phyloP scores from a whole-genome alignment of 2,329 filamentous ascomycete genomes.

The Penicillium olsonii region DNA sequence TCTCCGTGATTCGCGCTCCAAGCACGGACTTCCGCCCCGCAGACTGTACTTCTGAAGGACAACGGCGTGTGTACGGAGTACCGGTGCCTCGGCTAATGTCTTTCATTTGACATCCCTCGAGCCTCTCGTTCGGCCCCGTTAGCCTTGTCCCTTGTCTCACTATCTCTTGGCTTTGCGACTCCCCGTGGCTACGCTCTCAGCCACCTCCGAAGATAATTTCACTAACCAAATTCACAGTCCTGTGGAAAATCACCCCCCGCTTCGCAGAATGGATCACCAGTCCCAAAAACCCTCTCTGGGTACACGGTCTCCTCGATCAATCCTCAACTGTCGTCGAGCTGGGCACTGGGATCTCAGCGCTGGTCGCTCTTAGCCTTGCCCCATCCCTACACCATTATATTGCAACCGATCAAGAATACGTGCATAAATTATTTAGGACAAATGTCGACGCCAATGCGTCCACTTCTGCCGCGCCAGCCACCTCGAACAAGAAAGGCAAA shows the following conservation, averaged over 20 bases:
- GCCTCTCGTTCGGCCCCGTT: background rate
- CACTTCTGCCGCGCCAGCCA: background rate
- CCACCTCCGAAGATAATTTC: background rate
- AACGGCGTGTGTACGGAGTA: background rate
- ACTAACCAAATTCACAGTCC: conserved; percentile 53
- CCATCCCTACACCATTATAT: conserved; percentile 66
- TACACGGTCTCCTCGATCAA: conserved; percentile 53
- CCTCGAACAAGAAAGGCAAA: conserved; percentile 7
- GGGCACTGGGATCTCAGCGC: conserved; percentile 81
- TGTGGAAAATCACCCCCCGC: conserved; percentile 87
- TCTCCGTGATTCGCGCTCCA: conserved; percentile 4
- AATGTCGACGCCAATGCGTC: conserved; percentile 62
- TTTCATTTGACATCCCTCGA: background rate
- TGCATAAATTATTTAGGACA: conserved; percentile 71
- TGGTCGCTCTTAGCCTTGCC: conserved; percentile 71
- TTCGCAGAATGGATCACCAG: conserved; percentile 78
- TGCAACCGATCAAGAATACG: conserved; percentile 86
- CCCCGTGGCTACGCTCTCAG: background rate
- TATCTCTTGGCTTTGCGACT: conserved; percentile 4
- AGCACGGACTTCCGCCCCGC: conserved; percentile 8
- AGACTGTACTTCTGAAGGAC: background rate
- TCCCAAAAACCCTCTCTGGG: conserved; percentile 62
- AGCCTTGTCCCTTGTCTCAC: background rate
- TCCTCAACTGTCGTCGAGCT: conserved; percentile 72
- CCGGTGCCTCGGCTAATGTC: conserved; percentile 9